Evolutionary conservation across 495 filamentous ascomycete genomes (phyloP).

Genomic region (Penicillium steckii): DNA sequence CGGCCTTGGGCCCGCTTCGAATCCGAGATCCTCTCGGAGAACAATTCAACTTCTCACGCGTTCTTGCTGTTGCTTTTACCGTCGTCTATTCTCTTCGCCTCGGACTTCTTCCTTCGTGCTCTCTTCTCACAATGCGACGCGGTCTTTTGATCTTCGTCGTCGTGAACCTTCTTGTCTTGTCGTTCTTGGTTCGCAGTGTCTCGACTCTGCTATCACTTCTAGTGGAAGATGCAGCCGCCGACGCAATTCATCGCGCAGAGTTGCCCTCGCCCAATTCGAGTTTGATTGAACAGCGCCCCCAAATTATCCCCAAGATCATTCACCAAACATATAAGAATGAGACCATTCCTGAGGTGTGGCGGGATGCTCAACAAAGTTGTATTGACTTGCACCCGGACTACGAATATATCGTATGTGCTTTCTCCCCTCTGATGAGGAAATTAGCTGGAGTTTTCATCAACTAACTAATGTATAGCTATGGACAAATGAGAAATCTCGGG

Average conservation of each 20-base stretch:
- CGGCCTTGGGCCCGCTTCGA: neutral
- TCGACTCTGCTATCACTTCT: slow-evolving; percentile 64
- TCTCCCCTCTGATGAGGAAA: neutral
- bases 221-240: slow-evolving; percentile 63
- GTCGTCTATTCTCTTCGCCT: neutral
- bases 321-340: slow-evolving; percentile 86
- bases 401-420: slow-evolving; percentile 68
- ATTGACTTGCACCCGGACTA: slow-evolving; percentile 74
- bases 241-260: slow-evolving; percentile 63
- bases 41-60: no score
- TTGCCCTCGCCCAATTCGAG: slow-evolving; percentile 63
- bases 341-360: slow-evolving; percentile 73
- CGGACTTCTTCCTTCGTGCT: neutral
- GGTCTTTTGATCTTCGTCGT: slow-evolving; percentile 63
- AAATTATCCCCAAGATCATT: slow-evolving; percentile 84
- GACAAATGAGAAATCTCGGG: slow-evolving; percentile 73
- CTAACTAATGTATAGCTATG: slow-evolving; percentile 61
- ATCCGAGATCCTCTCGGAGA: slow-evolving; percentile 2
- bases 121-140: slow-evolving; percentile 54
- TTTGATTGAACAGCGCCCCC: slow-evolving; percentile 55
- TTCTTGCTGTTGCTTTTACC: no score
- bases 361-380: slow-evolving; percentile 69
- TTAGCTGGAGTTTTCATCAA: neutral
- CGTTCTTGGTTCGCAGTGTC: slow-evolving; percentile 59
- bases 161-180: slow-evolving; percentile 57